Conservation (phyloP, 768 basidiomycete genomes). For the Termitomyces titanicus region DNA sequence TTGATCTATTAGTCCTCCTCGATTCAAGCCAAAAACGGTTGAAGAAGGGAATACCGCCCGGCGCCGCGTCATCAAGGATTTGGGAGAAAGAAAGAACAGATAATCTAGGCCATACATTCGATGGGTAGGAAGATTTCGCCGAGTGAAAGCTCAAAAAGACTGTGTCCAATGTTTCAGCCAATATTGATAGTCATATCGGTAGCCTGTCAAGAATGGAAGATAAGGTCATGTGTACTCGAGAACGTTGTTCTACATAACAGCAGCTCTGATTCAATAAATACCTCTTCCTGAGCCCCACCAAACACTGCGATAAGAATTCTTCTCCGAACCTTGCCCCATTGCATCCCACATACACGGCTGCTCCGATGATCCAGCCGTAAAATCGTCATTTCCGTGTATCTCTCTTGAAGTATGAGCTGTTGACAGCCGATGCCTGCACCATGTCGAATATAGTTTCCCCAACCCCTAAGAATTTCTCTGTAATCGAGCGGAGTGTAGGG, state of each 20-base stretch:
- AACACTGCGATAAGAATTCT: neutral
- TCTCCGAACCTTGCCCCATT: neutral
- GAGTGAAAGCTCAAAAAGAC: neutral
- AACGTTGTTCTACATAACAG: constrained; percentile 11
- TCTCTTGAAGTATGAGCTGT: constrained; percentile 78
- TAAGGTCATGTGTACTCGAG: neutral
- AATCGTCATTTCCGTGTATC: constrained; percentile 33
- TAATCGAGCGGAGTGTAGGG: constrained; percentile 67
- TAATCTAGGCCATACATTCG: neutral
- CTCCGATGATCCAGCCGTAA: constrained; percentile 6
- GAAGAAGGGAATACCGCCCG: neutral
- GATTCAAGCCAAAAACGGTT: neutral
- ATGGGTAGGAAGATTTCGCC: too few relatives aligned
- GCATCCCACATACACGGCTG: too few relatives aligned
- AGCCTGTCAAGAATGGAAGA: neutral
- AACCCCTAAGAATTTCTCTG: constrained; percentile 78
- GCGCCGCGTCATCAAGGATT: too few relatives aligned
- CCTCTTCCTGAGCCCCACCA: constrained; percentile 6
- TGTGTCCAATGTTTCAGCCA: neutral
- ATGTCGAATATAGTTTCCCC: constrained; percentile 91
- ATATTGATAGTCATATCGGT: neutral
- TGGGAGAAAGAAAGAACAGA: neutral
- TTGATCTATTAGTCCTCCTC: neutral
- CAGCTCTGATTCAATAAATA: constrained; percentile 13
- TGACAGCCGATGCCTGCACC: constrained; percentile 80